Evolutionary conservation across 1,139 yeast genomes (phyloP), one percentile per base, ranked within the genome.

Genomic region (Eremothecium sinecaudum): DNA sequence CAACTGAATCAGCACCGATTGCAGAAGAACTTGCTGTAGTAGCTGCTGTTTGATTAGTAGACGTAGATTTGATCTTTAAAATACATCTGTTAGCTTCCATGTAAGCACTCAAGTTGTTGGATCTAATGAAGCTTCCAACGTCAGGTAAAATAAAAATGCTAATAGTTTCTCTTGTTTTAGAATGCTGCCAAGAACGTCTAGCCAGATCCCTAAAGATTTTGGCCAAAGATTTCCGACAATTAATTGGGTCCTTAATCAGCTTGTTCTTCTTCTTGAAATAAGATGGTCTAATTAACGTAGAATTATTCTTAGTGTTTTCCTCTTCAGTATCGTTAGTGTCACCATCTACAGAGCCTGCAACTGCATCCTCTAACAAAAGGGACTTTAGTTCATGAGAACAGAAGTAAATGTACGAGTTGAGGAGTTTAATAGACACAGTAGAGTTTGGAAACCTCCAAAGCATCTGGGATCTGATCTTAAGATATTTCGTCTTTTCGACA

Each of bases 41-140:
- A 25, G 60, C 53, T 13, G 60, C 58, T 13, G 61, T 62, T 35
- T 67, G 66, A 5, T 46, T 43, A 2, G 70, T 66, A n/a, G 58
- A 46, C 20, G 51, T 59, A 2, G 64, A 62, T 34, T 64, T 64
- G 22, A 63, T 53, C 53, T 75, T 81, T 72, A 87, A 70, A 38
- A 79, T 67, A 50, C 73, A 68, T 43, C 97, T 69, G 56, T 86
- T 90, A n/a, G 93, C 87, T 60, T 90, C 98, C 74, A 84, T 73
- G 56, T 77, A 83, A 4, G 87, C 84, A 1, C 84, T 72, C 33
- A 82, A 64, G 50, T 78, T 82, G 55, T 84, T 84, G 34, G 79
- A 69, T 47, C 97, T 70, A 46, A 82, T 69, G 50, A 87, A 86
- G 2, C 73, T 66, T 10, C 82, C 73, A 37, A 73, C 71, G 24